Percentiles rank a stretch among this genome's conserved stretches.
phyloP scores from a whole-genome alignment of 129 eudicot species.

The Chrysanthemum lavandulifolium region DNA sequence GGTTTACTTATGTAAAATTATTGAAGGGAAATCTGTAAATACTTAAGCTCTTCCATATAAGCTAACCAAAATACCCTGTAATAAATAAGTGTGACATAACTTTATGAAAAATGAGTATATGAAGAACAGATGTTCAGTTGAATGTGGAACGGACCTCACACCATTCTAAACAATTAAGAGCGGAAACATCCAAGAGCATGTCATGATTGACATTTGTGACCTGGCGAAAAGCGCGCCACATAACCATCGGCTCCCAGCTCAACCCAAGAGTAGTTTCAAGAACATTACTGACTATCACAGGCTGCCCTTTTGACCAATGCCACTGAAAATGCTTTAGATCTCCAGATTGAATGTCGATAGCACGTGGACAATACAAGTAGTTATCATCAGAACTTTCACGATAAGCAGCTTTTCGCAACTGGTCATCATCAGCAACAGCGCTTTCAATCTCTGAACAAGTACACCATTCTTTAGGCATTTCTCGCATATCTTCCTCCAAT shows the following conservation, averaged over 20 bases:
- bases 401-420: constrained; percentile 55
- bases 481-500: constrained; percentile 21
- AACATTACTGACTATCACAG: constrained; percentile 70
- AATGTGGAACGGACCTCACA: constrained; percentile 61
- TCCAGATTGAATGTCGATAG: constrained; percentile 39
- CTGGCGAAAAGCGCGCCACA: constrained; percentile 98
- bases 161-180: constrained; percentile 76
- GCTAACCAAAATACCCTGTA: too few relatives aligned
- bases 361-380: constrained; percentile 61
- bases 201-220: constrained; percentile 32
- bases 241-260: constrained; percentile 98
- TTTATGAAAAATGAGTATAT: not conserved
- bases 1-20: too few relatives aligned
- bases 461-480: constrained; percentile 35
- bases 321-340: constrained; percentile 75
- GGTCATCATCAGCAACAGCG: constrained; percentile 13
- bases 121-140: not conserved
- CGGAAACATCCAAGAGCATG: constrained; percentile 47
- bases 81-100: not conserved
- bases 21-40: too few relatives aligned
- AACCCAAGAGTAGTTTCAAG: constrained; percentile 70
- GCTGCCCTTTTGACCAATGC: constrained; percentile 86
- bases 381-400: constrained; percentile 54
- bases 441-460: constrained; percentile 32
- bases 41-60: too few relatives aligned